Conservation (phyloP, 2,329 filamentous ascomycete genomes). For the Fonsecaea monophora region DNA sequence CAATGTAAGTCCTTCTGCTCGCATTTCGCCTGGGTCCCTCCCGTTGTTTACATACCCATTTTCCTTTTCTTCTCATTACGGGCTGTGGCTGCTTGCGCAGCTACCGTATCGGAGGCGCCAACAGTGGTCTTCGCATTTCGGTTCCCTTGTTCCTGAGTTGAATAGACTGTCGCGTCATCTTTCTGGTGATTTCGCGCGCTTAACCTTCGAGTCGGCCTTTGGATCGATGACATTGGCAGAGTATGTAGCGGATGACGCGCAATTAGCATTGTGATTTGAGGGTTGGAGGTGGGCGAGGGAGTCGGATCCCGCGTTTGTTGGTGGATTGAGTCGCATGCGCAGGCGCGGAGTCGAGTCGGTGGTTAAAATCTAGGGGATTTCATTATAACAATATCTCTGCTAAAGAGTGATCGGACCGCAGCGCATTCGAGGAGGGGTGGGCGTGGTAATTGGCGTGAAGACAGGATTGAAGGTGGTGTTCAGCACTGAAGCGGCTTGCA, state of each 20-base stretch:
- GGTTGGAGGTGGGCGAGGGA: constrained; percentile 23
- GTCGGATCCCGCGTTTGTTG: constrained; percentile 26
- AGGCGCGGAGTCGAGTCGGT: neutral
- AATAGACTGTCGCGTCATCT: constrained; percentile 38
- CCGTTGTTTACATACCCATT: constrained; percentile 48
- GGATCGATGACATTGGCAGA: constrained; percentile 43
- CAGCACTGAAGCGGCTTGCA: constrained; percentile 16
- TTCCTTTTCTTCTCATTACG: constrained; percentile 50
- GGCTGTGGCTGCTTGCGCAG: constrained; percentile 38
- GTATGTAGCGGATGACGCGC: constrained; percentile 44
- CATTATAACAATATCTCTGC: constrained; percentile 27
- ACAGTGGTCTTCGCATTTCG: constrained; percentile 32
- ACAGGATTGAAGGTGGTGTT: neutral
- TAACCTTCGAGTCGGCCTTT: constrained; percentile 39
- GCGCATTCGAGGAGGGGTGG: constrained; percentile 1
- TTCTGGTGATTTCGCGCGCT: constrained; percentile 50
- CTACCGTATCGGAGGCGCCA: constrained; percentile 24
- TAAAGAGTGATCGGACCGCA: constrained; percentile 22
- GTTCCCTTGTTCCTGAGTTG: constrained; percentile 29
- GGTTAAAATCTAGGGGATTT: constrained; percentile 12
- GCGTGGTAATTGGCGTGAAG: neutral
- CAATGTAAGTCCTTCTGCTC: constrained; percentile 12
- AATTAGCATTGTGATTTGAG: constrained; percentile 43
- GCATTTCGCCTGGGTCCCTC: neutral
- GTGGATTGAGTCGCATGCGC: constrained; percentile 26